Conservation (phyloP, 1,284 basidiomycete species). For the Afroboletus lepidellus region DNA sequence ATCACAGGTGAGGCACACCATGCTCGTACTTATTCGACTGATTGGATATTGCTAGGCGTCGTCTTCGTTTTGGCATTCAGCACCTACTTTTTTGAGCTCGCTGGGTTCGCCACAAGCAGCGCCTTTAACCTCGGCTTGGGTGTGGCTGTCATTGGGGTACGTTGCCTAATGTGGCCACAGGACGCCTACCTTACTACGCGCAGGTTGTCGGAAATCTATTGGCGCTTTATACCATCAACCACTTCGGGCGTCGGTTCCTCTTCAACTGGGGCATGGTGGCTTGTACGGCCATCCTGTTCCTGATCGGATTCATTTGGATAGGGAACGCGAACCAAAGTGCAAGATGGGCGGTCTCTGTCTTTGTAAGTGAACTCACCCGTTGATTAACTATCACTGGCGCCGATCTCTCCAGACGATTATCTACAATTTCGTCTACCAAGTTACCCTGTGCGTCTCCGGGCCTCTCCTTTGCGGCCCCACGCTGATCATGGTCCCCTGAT, state of each 20-base stretch:
- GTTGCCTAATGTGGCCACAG: neutral
- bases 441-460: conserved; percentile 16
- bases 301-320: conserved; percentile 32
- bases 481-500: neutral
- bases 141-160: conserved; percentile 27
- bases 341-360: conserved; percentile 24
- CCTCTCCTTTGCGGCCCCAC: neutral
- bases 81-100: conserved; percentile 33
- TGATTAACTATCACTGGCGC: neutral
- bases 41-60: conserved; percentile 22
- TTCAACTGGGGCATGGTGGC: conserved; percentile 32
- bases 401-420: conserved; percentile 23
- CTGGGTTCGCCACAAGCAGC: conserved; percentile 24
- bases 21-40: neutral
- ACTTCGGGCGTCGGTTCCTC: conserved; percentile 26
- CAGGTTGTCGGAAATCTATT: conserved; percentile 28
- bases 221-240: conserved; percentile 27
- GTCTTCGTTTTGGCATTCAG: conserved; percentile 30
- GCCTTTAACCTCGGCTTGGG: conserved; percentile 31
- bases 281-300: conserved; percentile 24
- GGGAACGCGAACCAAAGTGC: conserved; percentile 8
- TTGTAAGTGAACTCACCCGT: conserved; percentile 14
- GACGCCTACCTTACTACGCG: neutral
- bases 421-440: conserved; percentile 31
- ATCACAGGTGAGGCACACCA: conserved; percentile 13